Evolutionary conservation across 2,329 filamentous ascomycete species (phyloP), one percentile per base, ranked within the genome.

Genomic region (Hypoxylon sp.): DNA sequence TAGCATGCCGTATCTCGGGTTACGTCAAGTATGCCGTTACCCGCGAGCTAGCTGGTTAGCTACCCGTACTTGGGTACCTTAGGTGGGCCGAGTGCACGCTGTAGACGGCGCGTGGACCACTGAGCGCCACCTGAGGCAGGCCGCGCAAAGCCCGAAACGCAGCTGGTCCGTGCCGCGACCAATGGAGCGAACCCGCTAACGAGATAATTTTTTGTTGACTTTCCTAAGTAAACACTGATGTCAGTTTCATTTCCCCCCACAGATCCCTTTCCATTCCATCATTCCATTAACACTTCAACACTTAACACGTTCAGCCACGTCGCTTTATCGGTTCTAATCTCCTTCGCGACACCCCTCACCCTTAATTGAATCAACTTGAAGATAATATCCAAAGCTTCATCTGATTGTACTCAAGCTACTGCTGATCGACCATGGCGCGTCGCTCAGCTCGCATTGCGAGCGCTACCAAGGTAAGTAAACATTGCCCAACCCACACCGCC

Each of bases 381-480:
- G 24, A 40, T 48, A 17, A 43, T 4, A 35, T 4, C 17, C 8
- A 35, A 35, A 41, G 2, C 15, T 15, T 15, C 7, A 21, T 4
- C 40, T 17, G 13, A 27, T 31, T n/a, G 9, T 41, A 29, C 9
- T 55, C 48, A 60, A 52, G 40, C 47, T 49, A 27, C 50, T 51
- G 50, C 24, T 55, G 57, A 15, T 49, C 55, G 61, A 71, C 27
- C 49, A 76, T 75, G 73, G 68, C 73, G 59, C 77, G 77, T 68
- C 77, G 77, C 52, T 79, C 77, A 49, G 75, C 76, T 69, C 77
- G 77, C 63, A 66, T 79, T 61, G 77, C 77, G 55, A 77, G 75
- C 64, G 63, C 69, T 55, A 67, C 71, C 41, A 74, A 74, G 73
- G 77, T 77, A 67, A 64, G 72, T 65, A 58, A 48, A 58, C 58